These are phyloP conservation scores for Rhizopogon vinicolor DNA, from an alignment of 768 basidiomycete genomes.

Conservation along the genomic window DNA sequence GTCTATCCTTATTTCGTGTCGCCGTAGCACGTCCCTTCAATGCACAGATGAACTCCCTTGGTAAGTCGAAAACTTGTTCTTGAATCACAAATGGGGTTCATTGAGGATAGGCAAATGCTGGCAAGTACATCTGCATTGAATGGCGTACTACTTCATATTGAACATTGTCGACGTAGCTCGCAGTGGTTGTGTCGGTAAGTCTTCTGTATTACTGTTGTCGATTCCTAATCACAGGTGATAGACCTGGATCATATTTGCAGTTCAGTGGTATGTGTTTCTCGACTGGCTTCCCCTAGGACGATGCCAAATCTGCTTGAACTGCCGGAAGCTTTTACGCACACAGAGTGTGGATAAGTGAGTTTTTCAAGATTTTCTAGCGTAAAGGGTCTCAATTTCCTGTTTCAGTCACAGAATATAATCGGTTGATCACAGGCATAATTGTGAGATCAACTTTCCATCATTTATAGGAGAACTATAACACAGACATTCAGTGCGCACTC, in stretches of 20 bases:
- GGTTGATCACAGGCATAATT: constrained; percentile 3
- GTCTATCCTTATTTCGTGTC: constrained; percentile 1
- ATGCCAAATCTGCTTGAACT: neutral
- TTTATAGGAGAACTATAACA: neutral
- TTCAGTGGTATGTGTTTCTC: constrained; percentile 12
- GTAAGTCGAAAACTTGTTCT: neutral
- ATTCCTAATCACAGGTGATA: neutral
- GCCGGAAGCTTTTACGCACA: constrained; percentile 18
- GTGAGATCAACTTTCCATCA: too few relatives aligned
- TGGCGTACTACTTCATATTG: neutral
- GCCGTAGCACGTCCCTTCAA: neutral
- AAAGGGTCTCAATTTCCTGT: neutral
- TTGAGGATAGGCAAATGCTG: neutral
- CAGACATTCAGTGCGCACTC: neutral
- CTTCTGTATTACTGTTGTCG: neutral
- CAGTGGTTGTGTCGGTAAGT: neutral
- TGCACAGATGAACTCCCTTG: neutral
- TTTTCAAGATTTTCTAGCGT: too few relatives aligned
- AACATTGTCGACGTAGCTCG: neutral
- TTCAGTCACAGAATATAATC: constrained; percentile 16
- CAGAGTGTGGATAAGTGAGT: constrained; percentile 23
- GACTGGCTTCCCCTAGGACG: neutral
- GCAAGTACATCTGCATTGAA: neutral
- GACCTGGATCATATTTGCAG: constrained; percentile 16
- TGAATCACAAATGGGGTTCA: neutral